Base-by-base conservation (phyloP, 2,329 filamentous ascomycete genomes). In the Emmonsiellopsis sp. region DNA sequence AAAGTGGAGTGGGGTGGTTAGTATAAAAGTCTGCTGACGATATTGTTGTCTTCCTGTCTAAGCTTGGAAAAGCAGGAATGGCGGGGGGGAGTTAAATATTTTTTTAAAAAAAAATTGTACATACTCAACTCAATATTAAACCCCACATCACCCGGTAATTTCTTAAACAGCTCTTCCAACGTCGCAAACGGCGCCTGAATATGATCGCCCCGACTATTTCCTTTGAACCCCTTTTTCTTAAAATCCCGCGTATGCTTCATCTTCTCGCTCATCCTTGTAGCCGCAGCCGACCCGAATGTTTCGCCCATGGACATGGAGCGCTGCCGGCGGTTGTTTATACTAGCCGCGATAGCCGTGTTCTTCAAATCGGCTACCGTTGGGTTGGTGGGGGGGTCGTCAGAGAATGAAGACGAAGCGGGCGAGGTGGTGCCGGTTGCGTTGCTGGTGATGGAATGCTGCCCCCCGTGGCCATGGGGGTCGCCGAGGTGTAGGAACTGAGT, bases 211-310 rank as follows among this genome's bases (percentile, higher is more conserved):
- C 93, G 86, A 5, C 84, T 90, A 69, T 98, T 98, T 49, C 86
- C 92, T 72, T 98, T 98, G 80, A 87, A 98, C 0, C 93, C 93
- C 66, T 95, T 92, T 62, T 81, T 81, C 70, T 96, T 96, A 74
- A 91, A 96, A 67, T 96, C 92, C 15, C 89, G 83, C 0, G 93
- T 98, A 71, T 97, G 89, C 72, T 95, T 95, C 88, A 98, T 96
- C 55, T 89, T 86, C 68, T 97, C 92, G 15, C 84, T 80, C 57
- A 81, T 73, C 57, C 82, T 79, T 5, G 20, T 30, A 7, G 16
- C 11, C 16, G 32, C 26, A n/a, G 76, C 61, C 15, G 71, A 71
- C 52, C 65, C 70, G 34, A 79, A 74, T 10, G 73, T 72, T 20
- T 75, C 76, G 45, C 81, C 80, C 26, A 83, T 73, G 2, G 82